Conservation (phyloP, 495 filamentous ascomycete genomes). For the Aspergillus olivimuriae region DNA sequence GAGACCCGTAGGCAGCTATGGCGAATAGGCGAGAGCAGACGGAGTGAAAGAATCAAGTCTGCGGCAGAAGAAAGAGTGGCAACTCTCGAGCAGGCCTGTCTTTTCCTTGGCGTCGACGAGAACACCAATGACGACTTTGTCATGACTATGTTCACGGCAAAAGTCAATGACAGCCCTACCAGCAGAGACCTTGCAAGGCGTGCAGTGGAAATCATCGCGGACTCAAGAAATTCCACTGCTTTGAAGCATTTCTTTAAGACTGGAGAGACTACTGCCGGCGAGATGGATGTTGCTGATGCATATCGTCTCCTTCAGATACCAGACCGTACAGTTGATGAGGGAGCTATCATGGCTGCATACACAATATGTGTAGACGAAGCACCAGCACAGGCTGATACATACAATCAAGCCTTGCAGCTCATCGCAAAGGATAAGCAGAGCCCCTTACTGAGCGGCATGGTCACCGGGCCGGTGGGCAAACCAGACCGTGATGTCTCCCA, state of each 20-base stretch:
- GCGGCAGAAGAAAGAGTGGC: slow-evolving; percentile 55
- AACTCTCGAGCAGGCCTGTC: slow-evolving; percentile 54
- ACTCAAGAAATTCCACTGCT: slow-evolving; percentile 45
- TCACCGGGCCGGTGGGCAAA: slow-evolving; percentile 26
- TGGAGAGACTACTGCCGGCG: slow-evolving; percentile 42
- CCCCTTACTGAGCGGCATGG: slow-evolving; percentile 30
- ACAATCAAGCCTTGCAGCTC: slow-evolving; percentile 42
- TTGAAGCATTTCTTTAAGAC: slow-evolving; percentile 50
- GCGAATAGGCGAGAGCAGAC: slow-evolving; percentile 47
- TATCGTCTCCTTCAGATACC: slow-evolving; percentile 50
- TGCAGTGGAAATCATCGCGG: slow-evolving; percentile 52
- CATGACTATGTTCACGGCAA: slow-evolving; percentile 40
- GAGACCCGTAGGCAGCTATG: slow-evolving; percentile 48
- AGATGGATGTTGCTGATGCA: slow-evolving; percentile 54
- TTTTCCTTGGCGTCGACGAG: slow-evolving; percentile 49
- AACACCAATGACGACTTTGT: slow-evolving; percentile 54
- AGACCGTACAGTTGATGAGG: slow-evolving; percentile 46
- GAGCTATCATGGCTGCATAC: slow-evolving; percentile 44
- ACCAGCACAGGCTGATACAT: slow-evolving; percentile 40
- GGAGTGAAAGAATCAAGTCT: slow-evolving; percentile 47
- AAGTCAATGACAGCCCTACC: slow-evolving; percentile 42
- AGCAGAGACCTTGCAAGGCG: slow-evolving; percentile 44
- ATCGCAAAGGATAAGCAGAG: slow-evolving; percentile 47
- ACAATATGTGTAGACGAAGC: slow-evolving; percentile 44
- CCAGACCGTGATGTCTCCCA: slow-evolving; percentile 31